Conservation (phyloP, 1,139 yeast species). For the Diutina catenulata region DNA sequence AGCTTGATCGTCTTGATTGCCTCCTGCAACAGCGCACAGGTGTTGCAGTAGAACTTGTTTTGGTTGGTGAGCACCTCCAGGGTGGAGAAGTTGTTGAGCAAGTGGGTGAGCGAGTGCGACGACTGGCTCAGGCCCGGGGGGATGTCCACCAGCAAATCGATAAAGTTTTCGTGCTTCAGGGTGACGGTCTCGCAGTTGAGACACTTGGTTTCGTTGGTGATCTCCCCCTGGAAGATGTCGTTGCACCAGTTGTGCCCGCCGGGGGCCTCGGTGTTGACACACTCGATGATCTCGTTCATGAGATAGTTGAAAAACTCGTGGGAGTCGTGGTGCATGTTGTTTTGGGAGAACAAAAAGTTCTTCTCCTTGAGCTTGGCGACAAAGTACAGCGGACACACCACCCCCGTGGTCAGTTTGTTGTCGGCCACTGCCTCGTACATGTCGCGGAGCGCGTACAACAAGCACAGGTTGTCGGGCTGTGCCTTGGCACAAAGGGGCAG, state of each 20-base stretch:
- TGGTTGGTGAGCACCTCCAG: constrained; percentile 78
- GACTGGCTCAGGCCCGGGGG: constrained; percentile 45
- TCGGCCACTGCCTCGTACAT: constrained; percentile 77
- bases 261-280: constrained; percentile 32
- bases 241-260: constrained; percentile 43
- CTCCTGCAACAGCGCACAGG: constrained; percentile 84
- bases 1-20: constrained; percentile 89
- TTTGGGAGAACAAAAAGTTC: constrained; percentile 74
- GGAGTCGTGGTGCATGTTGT: constrained; percentile 94
- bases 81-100: constrained; percentile 70
- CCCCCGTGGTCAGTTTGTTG: constrained; percentile 58
- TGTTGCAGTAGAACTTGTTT: constrained; percentile 88
- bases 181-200: constrained; percentile 83
- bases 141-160: constrained; percentile 80
- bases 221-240: constrained; percentile 69
- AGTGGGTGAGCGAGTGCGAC: constrained; percentile 53
- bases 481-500: constrained; percentile 36
- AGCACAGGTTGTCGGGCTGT: constrained; percentile 40
- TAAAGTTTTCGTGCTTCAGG: constrained; percentile 71
- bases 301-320: constrained; percentile 89
- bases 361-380: constrained; percentile 68
- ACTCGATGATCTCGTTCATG: constrained; percentile 72
- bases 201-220: constrained; percentile 85
- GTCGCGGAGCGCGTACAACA: constrained; percentile 63
- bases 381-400: constrained; percentile 70